phyloP scores from a whole-genome alignment of 2,329 filamentous ascomycete species.

The Cryphonectria nitschkei region DNA sequence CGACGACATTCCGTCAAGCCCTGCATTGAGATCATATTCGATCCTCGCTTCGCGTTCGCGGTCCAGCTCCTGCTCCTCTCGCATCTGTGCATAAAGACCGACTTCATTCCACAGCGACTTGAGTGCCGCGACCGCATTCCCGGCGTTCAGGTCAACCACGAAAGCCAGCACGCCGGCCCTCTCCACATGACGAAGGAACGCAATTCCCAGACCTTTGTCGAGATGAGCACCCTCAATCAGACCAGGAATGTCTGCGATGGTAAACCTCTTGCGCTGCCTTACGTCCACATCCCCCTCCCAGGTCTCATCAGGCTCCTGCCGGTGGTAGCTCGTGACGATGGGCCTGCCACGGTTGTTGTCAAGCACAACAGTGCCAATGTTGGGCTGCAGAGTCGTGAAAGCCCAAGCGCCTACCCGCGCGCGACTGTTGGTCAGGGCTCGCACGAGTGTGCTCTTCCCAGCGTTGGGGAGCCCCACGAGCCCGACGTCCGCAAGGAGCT shows the following conservation, averaged over 20 bases:
- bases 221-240: constrained; percentile 91
- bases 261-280: constrained; percentile 76
- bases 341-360: constrained; percentile 84
- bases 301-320: constrained; percentile 37
- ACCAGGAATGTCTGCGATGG: constrained; percentile 93
- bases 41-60: constrained; percentile 61
- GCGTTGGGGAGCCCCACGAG: constrained; percentile 95
- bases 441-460: constrained; percentile 89
- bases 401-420: constrained; percentile 93
- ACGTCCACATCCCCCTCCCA: constrained; percentile 49
- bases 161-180: constrained; percentile 92
- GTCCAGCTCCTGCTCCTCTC: constrained; percentile 73
- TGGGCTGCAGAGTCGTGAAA: constrained; percentile 93
- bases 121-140: constrained; percentile 78
- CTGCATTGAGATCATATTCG: constrained; percentile 62
- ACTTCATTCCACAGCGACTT: constrained; percentile 90
- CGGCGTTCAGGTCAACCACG: constrained; percentile 81
- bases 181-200: constrained; percentile 92
- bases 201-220: constrained; percentile 86
- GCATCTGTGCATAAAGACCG: constrained; percentile 78
- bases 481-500: constrained; percentile 92
- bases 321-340: constrained; percentile 44
- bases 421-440: constrained; percentile 84
- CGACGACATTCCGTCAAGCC: constrained; percentile 30
- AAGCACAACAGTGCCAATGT: constrained; percentile 92